Conservation (phyloP, 2,329 filamentous ascomycete genomes). For the Decorospora gaudefroyi region DNA sequence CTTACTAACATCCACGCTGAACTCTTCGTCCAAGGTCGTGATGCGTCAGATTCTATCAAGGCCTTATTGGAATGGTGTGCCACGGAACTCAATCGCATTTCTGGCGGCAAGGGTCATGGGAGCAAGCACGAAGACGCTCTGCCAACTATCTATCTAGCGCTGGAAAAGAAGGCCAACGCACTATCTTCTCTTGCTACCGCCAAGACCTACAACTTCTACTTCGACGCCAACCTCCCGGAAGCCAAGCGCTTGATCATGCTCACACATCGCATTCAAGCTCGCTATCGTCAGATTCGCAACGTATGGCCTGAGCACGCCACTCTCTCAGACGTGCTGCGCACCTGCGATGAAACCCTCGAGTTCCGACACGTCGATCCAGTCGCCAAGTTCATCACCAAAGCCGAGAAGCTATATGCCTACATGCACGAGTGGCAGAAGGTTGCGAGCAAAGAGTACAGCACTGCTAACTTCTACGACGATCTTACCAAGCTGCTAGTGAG, state of each 20-base stretch:
- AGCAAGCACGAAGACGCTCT: conserved; percentile 59
- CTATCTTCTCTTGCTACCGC: conserved; percentile 41
- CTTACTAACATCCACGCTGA: conserved; percentile 42
- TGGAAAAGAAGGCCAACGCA: conserved; percentile 63
- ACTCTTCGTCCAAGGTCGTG: conserved; percentile 32
- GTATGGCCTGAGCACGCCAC: conserved; percentile 75
- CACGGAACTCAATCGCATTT: conserved; percentile 33
- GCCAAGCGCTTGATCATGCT: conserved; percentile 73
- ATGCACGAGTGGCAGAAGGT: conserved; percentile 96
- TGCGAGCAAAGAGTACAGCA: conserved; percentile 78
- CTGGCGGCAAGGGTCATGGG: conserved; percentile 30
- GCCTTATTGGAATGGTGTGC: conserved; percentile 40
- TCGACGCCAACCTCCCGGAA: conserved; percentile 75
- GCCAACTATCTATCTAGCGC: conserved; percentile 65
- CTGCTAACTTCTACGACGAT: conserved; percentile 70
- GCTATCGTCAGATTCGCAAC: conserved; percentile 71
- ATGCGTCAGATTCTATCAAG: conserved; percentile 34
- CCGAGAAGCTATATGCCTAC: conserved; percentile 83
- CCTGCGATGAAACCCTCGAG: conserved; percentile 74
- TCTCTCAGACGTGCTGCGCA: conserved; percentile 75
- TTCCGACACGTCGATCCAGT: conserved; percentile 81
- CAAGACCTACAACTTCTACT: conserved; percentile 81
- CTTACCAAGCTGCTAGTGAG: conserved; percentile 80
- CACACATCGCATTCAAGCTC: conserved; percentile 68
- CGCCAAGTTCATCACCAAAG: conserved; percentile 79